Percentiles rank a stretch among this genome's conserved stretches.
Conservation (phyloP, 805 yeast species). For the Yarrowia sp. region DNA sequence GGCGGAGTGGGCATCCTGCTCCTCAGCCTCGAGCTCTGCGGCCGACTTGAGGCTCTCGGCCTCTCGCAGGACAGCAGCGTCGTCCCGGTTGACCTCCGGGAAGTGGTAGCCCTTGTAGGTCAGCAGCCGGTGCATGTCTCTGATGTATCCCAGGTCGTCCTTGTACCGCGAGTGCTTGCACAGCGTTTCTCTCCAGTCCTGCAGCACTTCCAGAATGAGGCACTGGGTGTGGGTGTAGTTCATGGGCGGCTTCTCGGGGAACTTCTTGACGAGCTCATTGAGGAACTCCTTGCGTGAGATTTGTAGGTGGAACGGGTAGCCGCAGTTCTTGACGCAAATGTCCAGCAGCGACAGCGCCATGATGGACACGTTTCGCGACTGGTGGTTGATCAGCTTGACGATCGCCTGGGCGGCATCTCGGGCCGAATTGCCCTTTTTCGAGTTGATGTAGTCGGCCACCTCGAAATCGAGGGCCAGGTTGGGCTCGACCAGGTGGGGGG, state of each 20-base stretch:
- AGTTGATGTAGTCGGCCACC: constrained; percentile 89
- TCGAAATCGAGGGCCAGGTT: constrained; percentile 84
- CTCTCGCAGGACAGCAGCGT: constrained; percentile 83
- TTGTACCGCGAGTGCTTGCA: constrained; percentile 86
- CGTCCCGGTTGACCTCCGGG: constrained; percentile 88
- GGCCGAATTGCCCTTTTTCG: constrained; percentile 86
- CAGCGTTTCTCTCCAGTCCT: constrained; percentile 96
- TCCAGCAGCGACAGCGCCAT: constrained; percentile 78
- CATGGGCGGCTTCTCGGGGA: constrained; percentile 92
- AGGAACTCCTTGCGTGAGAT: constrained; percentile 91
- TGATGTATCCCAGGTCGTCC: constrained; percentile 85
- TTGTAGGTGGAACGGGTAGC: constrained; percentile 94
- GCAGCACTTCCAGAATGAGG: constrained; percentile 81
- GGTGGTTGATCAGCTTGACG: constrained; percentile 75
- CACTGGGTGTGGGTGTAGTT: constrained; percentile 80
- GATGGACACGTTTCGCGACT: constrained; percentile 79
- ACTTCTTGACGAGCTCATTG: constrained; percentile 86
- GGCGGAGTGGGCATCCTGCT: constrained; percentile 87
- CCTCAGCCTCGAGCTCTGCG: constrained; percentile 89
- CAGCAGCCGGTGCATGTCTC: constrained; percentile 92
- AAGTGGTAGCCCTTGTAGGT: constrained; percentile 87
- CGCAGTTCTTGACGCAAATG: constrained; percentile 93
- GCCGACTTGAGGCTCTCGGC: constrained; percentile 81
- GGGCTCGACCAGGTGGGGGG: constrained; percentile 79
- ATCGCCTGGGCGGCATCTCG: constrained; percentile 88